Base-by-base conservation (phyloP, 2,329 filamentous ascomycete genomes). In the Xylaria sp. region DNA sequence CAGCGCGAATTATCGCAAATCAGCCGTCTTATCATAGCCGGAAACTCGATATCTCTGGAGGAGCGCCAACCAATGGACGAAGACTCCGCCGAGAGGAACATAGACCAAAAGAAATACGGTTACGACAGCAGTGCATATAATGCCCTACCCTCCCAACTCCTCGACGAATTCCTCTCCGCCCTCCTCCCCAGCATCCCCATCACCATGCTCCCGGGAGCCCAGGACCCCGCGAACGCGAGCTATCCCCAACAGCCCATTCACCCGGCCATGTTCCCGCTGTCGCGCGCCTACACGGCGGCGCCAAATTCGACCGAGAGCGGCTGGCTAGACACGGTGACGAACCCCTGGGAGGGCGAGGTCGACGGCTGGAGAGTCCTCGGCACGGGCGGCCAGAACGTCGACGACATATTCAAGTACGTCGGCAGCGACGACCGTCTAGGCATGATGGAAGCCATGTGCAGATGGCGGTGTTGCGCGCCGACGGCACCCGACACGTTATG, bases 401-500 rank as follows among this genome's bases (percentile, higher is more conserved):
- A 97, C 75, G 97, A 99, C 79, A 89, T 98, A 2, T 93, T 94
- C 80, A 96, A 95, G 79, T 99, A 99, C 78, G 87, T 98, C 31
- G 89, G 91, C 66, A 90, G 89, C 43, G 89, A 94, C 51, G 90
- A 94, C 74, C 84, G 94, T 23, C 78, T 98, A 31, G 91, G 91
- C 56, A 93, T 98, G 87, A 96, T 98, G 92, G 96, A 98, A 81
- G 91, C 91, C 66, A 96, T 97, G 89, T 90, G 97, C 73, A 87
- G 94, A 68, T 99, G 96, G 96, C 88, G 96, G 70, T 93, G 94
- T 78, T 90, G 90, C 73, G 96, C 96, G 5, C 96, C 96, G 1
- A 99, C 96, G 0, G 96, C 96, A 1, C 96, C 97, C 0, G 97
- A 99, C 80, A 99, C 97, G 0, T 79, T 99, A 52, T 97, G 94